These are phyloP conservation scores for Aegilops bicornis DNA, from an alignment of 176 grass and related monocot species.

Conservation along the genomic window DNA sequence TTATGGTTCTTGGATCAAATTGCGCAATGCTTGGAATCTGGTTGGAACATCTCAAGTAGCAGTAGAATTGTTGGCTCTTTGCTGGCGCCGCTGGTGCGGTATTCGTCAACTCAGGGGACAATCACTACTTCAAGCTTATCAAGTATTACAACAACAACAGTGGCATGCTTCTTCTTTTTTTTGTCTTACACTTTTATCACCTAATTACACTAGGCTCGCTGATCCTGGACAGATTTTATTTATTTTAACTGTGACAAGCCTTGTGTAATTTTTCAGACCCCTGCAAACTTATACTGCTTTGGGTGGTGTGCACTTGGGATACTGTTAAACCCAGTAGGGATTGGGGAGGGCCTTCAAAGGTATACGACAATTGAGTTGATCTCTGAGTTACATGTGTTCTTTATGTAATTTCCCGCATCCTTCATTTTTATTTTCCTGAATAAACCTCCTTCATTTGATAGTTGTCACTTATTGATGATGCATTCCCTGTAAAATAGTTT, in stretches of 20 bases:
- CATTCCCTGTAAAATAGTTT: constrained; percentile 25
- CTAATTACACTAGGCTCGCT: not conserved
- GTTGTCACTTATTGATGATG: not conserved
- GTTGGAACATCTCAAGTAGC: not conserved
- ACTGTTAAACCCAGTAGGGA: constrained; percentile 33
- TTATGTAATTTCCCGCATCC: not conserved
- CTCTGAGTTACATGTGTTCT: not conserved
- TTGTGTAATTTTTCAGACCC: constrained; percentile 26
- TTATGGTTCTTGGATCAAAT: not conserved
- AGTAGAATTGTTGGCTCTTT: not conserved
- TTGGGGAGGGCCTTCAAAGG: constrained; percentile 26
- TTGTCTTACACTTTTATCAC: not conserved
- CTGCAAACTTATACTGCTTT: constrained; percentile 52
- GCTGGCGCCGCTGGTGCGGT: constrained; percentile 22
- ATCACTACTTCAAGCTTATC: constrained; percentile 36
- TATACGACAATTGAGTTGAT: not conserved
- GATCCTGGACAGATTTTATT: not conserved
- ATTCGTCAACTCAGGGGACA: constrained; percentile 41
- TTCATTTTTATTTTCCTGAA: not conserved
- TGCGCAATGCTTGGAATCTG: not conserved
- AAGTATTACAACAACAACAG: constrained; percentile 13
- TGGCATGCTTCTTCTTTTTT: not conserved
- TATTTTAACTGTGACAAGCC: not conserved
- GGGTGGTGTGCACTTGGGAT: constrained; percentile 72
- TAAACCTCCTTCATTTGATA: not conserved